Evolutionary conservation across 2,329 filamentous ascomycete species (phyloP).

Genomic region (Colletotrichum echinochloae): DNA sequence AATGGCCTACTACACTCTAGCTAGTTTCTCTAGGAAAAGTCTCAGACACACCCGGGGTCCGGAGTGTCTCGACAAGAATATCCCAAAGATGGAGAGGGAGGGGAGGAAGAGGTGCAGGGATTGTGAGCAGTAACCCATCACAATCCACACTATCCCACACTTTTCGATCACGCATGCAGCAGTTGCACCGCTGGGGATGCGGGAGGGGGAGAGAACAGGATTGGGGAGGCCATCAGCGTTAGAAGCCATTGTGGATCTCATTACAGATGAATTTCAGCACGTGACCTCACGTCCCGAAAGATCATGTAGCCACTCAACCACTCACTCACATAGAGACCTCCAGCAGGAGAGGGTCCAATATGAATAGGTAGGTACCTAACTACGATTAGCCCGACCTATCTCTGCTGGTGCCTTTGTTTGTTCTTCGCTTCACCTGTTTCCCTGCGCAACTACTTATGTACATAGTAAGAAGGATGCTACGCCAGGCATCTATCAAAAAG

Average conservation of each 20-base stretch:
- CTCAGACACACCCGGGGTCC: constrained; percentile 1
- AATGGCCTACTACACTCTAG: constrained; percentile 17
- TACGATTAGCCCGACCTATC: not conserved
- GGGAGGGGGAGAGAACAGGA: not conserved
- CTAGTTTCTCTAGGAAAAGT: constrained; percentile 4
- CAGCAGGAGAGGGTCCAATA: not conserved
- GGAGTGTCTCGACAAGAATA: constrained; percentile 6
- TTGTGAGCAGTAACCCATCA: constrained; percentile 13
- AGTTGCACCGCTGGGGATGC: constrained; percentile 14
- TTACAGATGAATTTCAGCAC: not conserved
- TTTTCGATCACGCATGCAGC: constrained; percentile 21
- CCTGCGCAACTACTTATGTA: not conserved
- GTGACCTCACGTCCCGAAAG: not conserved
- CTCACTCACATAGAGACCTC: not conserved
- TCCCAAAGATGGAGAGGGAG: constrained; percentile 6
- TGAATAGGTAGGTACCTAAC: too few species aligned
- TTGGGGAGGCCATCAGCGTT: constrained; percentile 8
- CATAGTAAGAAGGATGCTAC: not conserved
- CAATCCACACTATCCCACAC: constrained; percentile 17
- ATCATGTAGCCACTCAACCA: not conserved
- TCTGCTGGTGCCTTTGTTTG: not conserved
- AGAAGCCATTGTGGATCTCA: not conserved
- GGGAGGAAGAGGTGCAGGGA: constrained; percentile 9
- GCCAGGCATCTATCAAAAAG: not conserved
- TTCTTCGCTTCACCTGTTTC: not conserved